Base-by-base conservation (phyloP, 257 asterid genomes). In the Prunella vulgaris region DNA sequence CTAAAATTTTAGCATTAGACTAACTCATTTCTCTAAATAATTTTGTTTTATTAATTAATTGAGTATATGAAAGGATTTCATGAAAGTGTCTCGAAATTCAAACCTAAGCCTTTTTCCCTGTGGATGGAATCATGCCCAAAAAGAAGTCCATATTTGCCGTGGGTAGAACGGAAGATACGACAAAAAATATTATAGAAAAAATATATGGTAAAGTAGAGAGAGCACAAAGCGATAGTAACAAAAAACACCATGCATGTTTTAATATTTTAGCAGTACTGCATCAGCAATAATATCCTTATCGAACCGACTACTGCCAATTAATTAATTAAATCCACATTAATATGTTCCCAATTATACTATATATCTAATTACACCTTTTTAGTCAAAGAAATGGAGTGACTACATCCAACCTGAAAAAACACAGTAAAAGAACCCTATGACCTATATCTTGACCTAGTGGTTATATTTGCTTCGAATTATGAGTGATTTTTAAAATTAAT, bases 341-440 rank as follows among this genome's bases (percentile, higher is more conserved):
- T 62, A 59, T 60, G 54, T 60, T 33, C 38, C 7, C 38, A 33
- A 1, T 33, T 51, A 58, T 65, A 30, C 5, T 0, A 2, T 30
- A 30, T 30, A 3, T n/a, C n/a, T n/a, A n/a, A 51, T 10, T 20
- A 54, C 62, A 68, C 64, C 74, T 68, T 79, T 76, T 63, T 49
- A 20, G 81, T 79, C 81, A 71, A 79, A 75, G 62, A 66, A 67
- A 71, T 66, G 70, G 53, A 10, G 46, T 38, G n/a, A 38, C 46
- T 38, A 38, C 5, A 38, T 1, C 48, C 48, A 38, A 38, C 46
- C 46, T 38, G 46, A 10, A 38, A 38, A 38, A 38, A 10, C 46
- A n/a, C n/a, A n/a, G n/a, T n/a, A n/a, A n/a, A n/a, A 42, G 51
- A 42, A 42, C 7, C 51, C 6, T 12, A 14, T 14, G 20, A 44